Percentiles rank a stretch among this genome's conserved stretches.
Conservation (phyloP, 2,329 filamentous ascomycete species). For the Orbilia oligospora region DNA sequence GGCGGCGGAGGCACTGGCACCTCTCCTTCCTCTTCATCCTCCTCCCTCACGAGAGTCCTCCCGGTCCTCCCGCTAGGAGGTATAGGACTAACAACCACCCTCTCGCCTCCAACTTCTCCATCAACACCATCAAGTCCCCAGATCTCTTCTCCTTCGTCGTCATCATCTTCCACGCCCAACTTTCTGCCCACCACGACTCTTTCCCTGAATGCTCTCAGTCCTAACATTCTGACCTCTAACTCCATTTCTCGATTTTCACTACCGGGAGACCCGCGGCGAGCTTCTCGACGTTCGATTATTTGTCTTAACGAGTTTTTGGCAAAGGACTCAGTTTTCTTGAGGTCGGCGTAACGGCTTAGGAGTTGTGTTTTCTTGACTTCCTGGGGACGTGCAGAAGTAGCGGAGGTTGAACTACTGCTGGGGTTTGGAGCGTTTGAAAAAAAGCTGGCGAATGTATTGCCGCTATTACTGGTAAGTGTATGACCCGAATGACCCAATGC, state of each 20-base stretch:
- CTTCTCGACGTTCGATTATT: conserved; percentile 51
- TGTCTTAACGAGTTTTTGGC: conserved; percentile 54
- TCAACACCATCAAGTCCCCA: conserved; percentile 55
- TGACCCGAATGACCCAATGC: not conserved
- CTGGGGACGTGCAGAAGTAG: conserved; percentile 17
- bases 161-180: conserved; percentile 48
- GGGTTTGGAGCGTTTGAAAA: conserved; percentile 1
- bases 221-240: conserved; percentile 53
- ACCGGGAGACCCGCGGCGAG: conserved; percentile 31
- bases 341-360: conserved; percentile 48
- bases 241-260: conserved; percentile 59
- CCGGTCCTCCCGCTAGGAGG: conserved; percentile 9
- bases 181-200: conserved; percentile 43
- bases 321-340: conserved; percentile 54
- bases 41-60: conserved; percentile 15
- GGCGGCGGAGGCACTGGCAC: conserved; percentile 40
- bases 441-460: conserved; percentile 33
- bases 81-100: conserved; percentile 37
- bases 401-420: too few species aligned
- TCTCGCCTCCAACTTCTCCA: conserved; percentile 53
- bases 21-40: conserved; percentile 25
- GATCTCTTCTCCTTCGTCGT: conserved; percentile 46
- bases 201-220: conserved; percentile 49
- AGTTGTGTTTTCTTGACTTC: conserved; percentile 59
- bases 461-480: conserved; percentile 1